A percentile compares a stretch with the other conserved stretches of the same genome.
These are phyloP conservation scores for Exophiala sp. DNA, from an alignment of 2,329 filamentous ascomycete species.

Conservation along the genomic window DNA sequence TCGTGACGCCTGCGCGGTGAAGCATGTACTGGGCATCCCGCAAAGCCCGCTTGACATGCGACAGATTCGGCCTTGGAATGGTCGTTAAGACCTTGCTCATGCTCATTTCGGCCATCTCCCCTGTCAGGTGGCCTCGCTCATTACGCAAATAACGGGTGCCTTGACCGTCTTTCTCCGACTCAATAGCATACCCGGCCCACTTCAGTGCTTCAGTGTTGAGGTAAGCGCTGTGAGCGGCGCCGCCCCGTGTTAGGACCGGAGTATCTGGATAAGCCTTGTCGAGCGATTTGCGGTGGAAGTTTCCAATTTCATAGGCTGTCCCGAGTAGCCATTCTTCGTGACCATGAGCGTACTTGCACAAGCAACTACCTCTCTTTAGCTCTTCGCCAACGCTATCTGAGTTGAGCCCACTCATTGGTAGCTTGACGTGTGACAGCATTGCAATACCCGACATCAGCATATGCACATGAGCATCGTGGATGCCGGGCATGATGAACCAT, in stretches of 20 bases:
- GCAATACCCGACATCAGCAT: slow-evolving; percentile 30
- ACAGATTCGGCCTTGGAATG: slow-evolving; percentile 25
- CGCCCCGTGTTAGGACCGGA: slow-evolving; percentile 32
- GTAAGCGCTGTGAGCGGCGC: slow-evolving; percentile 30
- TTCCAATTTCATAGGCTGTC: slow-evolving; percentile 25
- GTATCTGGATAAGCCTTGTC: slow-evolving; percentile 30
- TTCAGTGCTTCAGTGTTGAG: slow-evolving; percentile 30
- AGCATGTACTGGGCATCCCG: slow-evolving; percentile 26
- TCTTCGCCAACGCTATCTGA: slow-evolving; percentile 21
- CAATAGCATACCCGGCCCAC: slow-evolving; percentile 27
- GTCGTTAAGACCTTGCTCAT: slow-evolving; percentile 26
- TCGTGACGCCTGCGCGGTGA: slow-evolving; percentile 32
- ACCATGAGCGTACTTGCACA: slow-evolving; percentile 2
- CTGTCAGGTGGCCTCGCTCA: slow-evolving; percentile 30
- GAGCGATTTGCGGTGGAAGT: slow-evolving; percentile 25
- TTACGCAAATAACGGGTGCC: slow-evolving; percentile 29
- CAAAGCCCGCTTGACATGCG: slow-evolving; percentile 29
- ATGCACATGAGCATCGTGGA: slow-evolving; percentile 37
- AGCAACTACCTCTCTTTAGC: slow-evolving; percentile 1
- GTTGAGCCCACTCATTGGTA: slow-evolving; percentile 27
- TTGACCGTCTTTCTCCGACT: slow-evolving; percentile 23
- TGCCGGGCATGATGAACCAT: slow-evolving; percentile 35
- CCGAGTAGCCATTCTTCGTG: slow-evolving; percentile 28
- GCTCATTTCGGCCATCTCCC: slow-evolving; percentile 30
- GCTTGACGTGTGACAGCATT: slow-evolving; percentile 27